Percentiles rank a stretch among this genome's conserved stretches.
Evolutionary conservation across 106 monocot species (phyloP).

Genomic region (Vanilla planifolia): DNA sequence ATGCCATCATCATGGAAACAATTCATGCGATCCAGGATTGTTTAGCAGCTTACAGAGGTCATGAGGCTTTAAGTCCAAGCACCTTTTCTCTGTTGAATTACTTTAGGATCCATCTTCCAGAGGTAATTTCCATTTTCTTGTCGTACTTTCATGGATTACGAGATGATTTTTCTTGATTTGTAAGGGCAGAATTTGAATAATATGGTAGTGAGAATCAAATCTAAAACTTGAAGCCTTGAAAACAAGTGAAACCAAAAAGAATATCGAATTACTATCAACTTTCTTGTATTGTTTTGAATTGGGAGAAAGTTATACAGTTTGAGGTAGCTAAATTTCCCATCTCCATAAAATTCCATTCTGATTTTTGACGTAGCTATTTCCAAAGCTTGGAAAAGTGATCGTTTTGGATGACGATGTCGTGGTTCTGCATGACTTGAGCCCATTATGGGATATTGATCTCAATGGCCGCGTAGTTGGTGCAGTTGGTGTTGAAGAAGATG

Average conservation of each 20-base stretch:
- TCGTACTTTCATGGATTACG: no score
- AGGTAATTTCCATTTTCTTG: no score
- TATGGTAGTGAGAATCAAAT: no score
- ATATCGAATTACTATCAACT: no score
- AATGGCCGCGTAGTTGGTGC: slow-evolving; percentile 38
- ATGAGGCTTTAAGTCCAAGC: slow-evolving; percentile 33
- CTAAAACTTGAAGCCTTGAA: no score
- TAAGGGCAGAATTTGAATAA: no score
- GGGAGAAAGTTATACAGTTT: no score
- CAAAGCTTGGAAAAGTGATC: slow-evolving; percentile 53
- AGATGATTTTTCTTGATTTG: no score
- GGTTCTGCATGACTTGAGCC: slow-evolving; percentile 40
- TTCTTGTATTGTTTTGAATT: no score
- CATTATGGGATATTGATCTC: slow-evolving; percentile 42
- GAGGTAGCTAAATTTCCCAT: no score
- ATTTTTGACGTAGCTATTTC: slow-evolving; percentile 30
- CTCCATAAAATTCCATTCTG: no score
- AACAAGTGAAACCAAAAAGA: no score
- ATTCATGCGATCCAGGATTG: slow-evolving; percentile 31
- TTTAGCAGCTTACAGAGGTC: slow-evolving; percentile 14
- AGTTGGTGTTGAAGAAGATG: slow-evolving; percentile 5
- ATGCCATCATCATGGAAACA: slow-evolving; percentile 27
- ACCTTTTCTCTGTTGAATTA: slow-evolving; percentile 49
- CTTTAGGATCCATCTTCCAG: slow-evolving; percentile 61
- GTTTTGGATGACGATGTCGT: slow-evolving; percentile 65